Base-by-base conservation (phyloP, 345 rosid species). In the Eutrema yunnanense region DNA sequence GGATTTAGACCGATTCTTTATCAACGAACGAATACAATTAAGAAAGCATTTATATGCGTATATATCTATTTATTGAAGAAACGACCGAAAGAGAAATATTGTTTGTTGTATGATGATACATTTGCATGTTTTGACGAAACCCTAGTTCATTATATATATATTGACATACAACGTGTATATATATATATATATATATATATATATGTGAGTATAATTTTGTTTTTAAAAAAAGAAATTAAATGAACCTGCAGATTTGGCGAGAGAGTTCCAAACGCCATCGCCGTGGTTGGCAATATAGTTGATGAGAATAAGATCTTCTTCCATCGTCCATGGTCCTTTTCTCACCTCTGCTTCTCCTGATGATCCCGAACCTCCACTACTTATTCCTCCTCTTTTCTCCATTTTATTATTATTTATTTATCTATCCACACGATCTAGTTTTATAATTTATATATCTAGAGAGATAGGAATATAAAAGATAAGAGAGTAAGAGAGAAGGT, bases 261-360 rank as follows among this genome's bases (percentile, higher is more conserved):
- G 96, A 43, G 93, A 84, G 81, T 92, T 95, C 99, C 99, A 95
- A 19, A 84, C 89, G 11, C 97, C 97, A 87, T 95, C 96, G 9
- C 99, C 99, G n/a, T 95, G 96, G 72, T 86, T 88, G 48, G 90
- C 86, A 36, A 95, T 92, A 58, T 95, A 83, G 82, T 87, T 88
- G 79, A 90, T 91, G 51, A 95, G 89, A 78, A 92, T 88, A 77
- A 87, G 78, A 79, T 95, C 99, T 79, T 92, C 99, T 80, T 95
- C 99, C 87, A 89, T 77, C 37, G 99, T 89, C 99, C 99, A 95
- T 68, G 97, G 97, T 57, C 99, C 99, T 82, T 95, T 95, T 57
- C 97, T 90, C 78, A 92, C 96, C 60, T 90, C 99, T 41, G 68
- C 86, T n/a, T 90, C 98, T 77, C 80, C 84, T 59, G 78, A 75